A percentile compares a stretch with the other conserved stretches of the same genome.
Conservation (phyloP, 495 filamentous ascomycete species). For the Cudoniella acicularis region DNA sequence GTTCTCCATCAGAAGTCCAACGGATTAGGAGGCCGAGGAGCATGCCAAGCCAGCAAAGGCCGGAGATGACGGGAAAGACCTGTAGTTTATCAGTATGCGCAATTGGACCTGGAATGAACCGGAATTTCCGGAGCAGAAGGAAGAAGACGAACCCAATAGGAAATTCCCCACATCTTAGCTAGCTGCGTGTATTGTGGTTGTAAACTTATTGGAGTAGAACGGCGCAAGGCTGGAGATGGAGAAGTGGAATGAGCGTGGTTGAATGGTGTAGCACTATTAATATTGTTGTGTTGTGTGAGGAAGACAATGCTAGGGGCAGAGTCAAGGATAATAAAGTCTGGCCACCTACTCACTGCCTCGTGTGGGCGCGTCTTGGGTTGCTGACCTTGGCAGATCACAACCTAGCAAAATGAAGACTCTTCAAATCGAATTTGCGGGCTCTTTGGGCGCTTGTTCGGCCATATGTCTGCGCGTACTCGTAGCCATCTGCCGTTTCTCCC, state of each 20-base stretch:
- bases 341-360: not conserved
- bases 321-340: not conserved
- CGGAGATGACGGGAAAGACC: slow-evolving; percentile 78
- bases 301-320: not conserved
- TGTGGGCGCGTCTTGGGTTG: not conserved
- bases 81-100: slow-evolving; percentile 39
- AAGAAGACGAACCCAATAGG: slow-evolving; percentile 47
- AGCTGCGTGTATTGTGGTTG: slow-evolving; percentile 35
- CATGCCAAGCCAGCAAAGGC: slow-evolving; percentile 73
- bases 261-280: not conserved
- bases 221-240: not conserved
- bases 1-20: slow-evolving; percentile 55
- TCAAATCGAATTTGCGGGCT: too few species aligned
- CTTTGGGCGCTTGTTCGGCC: not conserved
- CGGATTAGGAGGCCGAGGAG: slow-evolving; percentile 41
- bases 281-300: not conserved
- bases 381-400: not conserved
- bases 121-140: not conserved
- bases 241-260: not conserved
- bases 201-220: not conserved
- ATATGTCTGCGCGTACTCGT: not conserved
- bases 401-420: not conserved
- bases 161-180: slow-evolving; percentile 65
- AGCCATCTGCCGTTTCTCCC: not conserved
- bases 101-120: not conserved